These are phyloP conservation scores for Neurospora sp. DNA, from an alignment of 495 filamentous ascomycete genomes.

Conservation along the genomic window DNA sequence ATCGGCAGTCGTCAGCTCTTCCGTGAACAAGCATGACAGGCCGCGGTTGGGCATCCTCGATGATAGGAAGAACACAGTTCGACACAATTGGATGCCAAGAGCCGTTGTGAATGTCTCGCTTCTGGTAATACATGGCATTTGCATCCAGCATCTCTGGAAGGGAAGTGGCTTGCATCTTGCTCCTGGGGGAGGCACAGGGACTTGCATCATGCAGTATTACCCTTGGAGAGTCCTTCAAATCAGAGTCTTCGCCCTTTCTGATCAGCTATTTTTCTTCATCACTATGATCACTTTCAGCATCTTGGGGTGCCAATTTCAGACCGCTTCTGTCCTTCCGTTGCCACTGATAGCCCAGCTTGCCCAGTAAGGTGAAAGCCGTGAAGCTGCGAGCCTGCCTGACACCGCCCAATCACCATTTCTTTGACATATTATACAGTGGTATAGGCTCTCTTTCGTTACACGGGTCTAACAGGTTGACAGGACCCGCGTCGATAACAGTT, in stretches of 20 bases:
- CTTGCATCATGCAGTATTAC: neutral
- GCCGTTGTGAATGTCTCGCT: neutral
- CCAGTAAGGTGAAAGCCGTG: neutral
- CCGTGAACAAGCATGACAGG: neutral
- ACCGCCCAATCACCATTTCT: neutral
- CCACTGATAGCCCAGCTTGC: neutral
- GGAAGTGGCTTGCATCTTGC: neutral
- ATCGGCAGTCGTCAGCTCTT: neutral
- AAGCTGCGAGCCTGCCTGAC: neutral
- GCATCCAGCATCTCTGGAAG: neutral
- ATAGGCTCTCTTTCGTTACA: neutral
- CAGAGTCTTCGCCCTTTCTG: neutral
- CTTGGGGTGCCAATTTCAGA: neutral
- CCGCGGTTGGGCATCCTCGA: neutral
- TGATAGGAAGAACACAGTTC: neutral
- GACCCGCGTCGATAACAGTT: neutral
- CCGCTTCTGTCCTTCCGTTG: neutral
- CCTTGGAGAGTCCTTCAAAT: neutral
- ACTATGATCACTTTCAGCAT: neutral
- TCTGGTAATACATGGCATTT: neutral
- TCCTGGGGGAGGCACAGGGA: neutral
- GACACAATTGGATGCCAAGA: neutral
- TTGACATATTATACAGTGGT: neutral
- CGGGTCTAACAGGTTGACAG: neutral
- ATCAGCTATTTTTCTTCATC: neutral